Evolutionary conservation across 2,329 filamentous ascomycete genomes (phyloP), one percentile per base, ranked within the genome.

Genomic region (Lasiodiplodia theobromae): DNA sequence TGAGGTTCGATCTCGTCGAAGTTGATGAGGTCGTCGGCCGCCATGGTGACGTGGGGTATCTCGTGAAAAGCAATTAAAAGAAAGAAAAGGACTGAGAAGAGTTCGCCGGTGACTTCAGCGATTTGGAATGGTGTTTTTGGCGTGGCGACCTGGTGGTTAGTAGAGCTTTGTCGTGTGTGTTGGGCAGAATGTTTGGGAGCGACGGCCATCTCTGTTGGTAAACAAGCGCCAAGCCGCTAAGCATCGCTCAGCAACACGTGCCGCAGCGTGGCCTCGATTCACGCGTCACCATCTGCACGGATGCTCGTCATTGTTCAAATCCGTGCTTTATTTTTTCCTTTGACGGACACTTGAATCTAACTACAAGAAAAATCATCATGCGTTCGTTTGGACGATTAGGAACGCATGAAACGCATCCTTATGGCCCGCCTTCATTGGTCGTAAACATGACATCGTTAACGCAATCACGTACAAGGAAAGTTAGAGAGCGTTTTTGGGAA

Each of bases 1-100:
- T 97, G 94, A 57, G 88, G 89, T 82, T 99, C 96, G 81, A 99
- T 97, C 71, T 97, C 88, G 75, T 97, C 92, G 83, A 99, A 98
- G 82, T 84, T 81, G 74, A 85, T 83, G 28, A 85, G 77, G 73
- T 85, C 83, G 69, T 82, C 80, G 67, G 81, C 72, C 58, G 74
- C 79, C 81, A 83, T 83, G 71, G 74, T 69, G 23, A 40, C 66
- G 54, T 62, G 47, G 66, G 66, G 66, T 68, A 68, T 68, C 66
- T 62, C 44, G 28, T 47, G 21, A 54, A 57, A 57, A 37, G 1
- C 54, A 38, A 18, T 38, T 7, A 57, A 67, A 51, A 31, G 51
- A 51, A 67, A 40, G 11, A 49, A 21, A 37, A 60, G 28, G 37
- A 23, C 11, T 14, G 28, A 2, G 40, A 10, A 8, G 6, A 40